Evolutionary conservation across 495 filamentous ascomycete genomes (phyloP).

Genomic region (Xylaria palmicola): DNA sequence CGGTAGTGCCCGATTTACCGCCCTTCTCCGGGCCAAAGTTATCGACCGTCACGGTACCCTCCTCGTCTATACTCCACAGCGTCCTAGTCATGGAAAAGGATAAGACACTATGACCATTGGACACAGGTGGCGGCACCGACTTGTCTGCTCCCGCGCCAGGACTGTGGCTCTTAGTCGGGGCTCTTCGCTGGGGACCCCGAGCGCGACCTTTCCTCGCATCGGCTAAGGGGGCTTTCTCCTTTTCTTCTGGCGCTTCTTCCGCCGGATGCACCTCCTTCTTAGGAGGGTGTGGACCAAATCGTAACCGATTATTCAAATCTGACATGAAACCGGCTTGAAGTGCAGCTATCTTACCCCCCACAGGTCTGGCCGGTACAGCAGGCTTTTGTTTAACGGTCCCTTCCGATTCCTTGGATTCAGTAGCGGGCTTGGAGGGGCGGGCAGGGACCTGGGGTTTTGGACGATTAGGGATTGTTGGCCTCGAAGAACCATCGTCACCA

Average conservation of each 20-base stretch:
- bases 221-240: conserved; percentile 72
- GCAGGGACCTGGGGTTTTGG: conserved; percentile 80
- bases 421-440: conserved; percentile 60
- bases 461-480: conserved; percentile 52
- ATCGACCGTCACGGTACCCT: conserved; percentile 43
- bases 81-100: conserved; percentile 42
- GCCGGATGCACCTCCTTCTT: conserved; percentile 63
- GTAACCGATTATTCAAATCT: conserved; percentile 82
- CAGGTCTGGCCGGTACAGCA: conserved; percentile 74
- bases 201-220: conserved; percentile 91
- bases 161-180: conserved; percentile 51
- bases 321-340: conserved; percentile 86
- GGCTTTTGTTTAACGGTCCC: conserved; percentile 65
- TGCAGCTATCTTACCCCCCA: conserved; percentile 83
- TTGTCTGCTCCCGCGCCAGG: conserved; percentile 27
- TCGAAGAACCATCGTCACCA: conserved; percentile 37
- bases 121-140: conserved; percentile 24
- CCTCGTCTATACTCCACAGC: conserved; percentile 52
- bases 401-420: conserved; percentile 42
- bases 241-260: conserved; percentile 55
- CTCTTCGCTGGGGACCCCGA: conserved; percentile 78
- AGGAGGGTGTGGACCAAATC: conserved; percentile 72
- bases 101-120: conserved; percentile 24
- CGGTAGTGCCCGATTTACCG: background rate
- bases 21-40: conserved; percentile 25